Percentiles rank a stretch among this genome's conserved stretches.
phyloP scores from a whole-genome alignment of 2,329 filamentous ascomycete genomes.

The Epichloe glyceriae region DNA sequence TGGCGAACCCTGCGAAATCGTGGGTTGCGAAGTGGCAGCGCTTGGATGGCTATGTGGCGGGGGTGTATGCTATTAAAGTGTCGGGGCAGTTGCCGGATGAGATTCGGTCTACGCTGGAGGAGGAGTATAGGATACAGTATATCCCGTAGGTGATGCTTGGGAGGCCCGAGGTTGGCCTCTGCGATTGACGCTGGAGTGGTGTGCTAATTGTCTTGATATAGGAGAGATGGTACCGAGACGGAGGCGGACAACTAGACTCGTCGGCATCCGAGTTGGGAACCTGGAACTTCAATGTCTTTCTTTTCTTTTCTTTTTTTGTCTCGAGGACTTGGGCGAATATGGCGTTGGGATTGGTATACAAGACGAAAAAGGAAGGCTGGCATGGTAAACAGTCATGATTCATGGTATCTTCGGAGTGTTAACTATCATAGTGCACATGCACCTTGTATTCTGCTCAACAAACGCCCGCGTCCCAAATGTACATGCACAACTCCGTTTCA shows the following conservation, averaged over 20 bases:
- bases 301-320: not conserved
- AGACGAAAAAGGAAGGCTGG: not conserved
- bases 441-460: not conserved
- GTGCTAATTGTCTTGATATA: conserved; percentile 20
- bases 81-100: conserved; percentile 65
- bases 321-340: not conserved
- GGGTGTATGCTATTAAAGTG: conserved; percentile 91
- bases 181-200: not conserved
- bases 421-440: not conserved
- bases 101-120: conserved; percentile 45
- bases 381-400: not conserved
- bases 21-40: conserved; percentile 98
- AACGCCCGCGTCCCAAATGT: not conserved
- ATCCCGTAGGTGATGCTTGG: conserved; percentile 46
- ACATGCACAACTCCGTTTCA: conserved; percentile 3
- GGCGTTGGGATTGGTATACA: not conserved
- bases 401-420: conserved; percentile 1
- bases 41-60: conserved; percentile 73
- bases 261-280: not conserved
- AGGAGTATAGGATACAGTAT: conserved; percentile 51
- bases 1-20: conserved; percentile 68
- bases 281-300: not conserved
- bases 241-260: conserved; percentile 28
- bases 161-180: not conserved
- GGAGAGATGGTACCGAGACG: conserved; percentile 43